Evolutionary conservation across 208 protist genomes (phyloP).

Genomic region (Naegleria gruberi): DNA sequence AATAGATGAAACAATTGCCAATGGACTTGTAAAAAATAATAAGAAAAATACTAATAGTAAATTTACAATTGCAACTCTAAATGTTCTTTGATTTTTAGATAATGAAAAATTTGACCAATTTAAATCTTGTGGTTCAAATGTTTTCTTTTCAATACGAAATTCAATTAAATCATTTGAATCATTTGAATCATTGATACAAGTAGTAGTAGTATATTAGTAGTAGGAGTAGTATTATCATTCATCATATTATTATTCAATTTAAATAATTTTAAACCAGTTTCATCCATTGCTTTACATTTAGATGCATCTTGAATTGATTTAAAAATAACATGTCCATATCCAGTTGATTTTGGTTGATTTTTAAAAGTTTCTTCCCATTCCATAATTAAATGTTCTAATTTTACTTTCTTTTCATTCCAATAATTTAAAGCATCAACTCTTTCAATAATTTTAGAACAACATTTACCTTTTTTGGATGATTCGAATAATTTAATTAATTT

Average conservation of each 20-base stretch:
- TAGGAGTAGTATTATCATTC: too few species aligned
- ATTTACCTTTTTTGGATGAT: neutral
- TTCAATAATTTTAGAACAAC: neutral
- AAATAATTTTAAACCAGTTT: neutral
- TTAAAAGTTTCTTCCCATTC: neutral
- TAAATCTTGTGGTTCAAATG: neutral
- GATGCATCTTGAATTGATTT: neutral
- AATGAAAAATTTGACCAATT: neutral
- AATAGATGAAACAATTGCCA: neutral
- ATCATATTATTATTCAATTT: too few species aligned
- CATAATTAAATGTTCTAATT: neutral
- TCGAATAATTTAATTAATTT: neutral
- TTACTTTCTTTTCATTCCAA: neutral
- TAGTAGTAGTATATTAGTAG: too few species aligned
- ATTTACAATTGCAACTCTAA: neutral
- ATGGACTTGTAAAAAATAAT: constrained; percentile 14
- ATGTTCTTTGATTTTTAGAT: neutral
- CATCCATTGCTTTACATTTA: neutral
- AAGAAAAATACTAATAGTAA: neutral
- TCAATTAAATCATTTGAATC: neutral
- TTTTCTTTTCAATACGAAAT: neutral
- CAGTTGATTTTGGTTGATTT: neutral
- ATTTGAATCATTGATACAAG: too few species aligned
- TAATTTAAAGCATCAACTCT: neutral
- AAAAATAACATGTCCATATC: neutral